Evolutionary conservation across 257 asterid species (phyloP).

Genomic region (Craterostigma plantagineum): DNA sequence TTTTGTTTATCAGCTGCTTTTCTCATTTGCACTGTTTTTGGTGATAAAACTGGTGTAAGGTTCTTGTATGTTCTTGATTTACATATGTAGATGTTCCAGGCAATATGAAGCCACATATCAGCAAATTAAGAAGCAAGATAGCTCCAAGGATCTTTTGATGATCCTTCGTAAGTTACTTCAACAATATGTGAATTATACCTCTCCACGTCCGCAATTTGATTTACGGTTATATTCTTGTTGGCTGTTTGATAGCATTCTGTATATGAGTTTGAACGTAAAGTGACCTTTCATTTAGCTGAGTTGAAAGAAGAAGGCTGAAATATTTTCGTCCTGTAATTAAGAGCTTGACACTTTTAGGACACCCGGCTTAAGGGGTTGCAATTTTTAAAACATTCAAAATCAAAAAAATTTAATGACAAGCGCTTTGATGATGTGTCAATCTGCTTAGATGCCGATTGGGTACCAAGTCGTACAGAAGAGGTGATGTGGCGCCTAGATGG

Average conservation of each 20-base stretch:
- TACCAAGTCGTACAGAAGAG: too few relatives aligned
- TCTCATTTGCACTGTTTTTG: background rate
- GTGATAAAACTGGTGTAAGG: background rate
- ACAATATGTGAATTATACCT: background rate
- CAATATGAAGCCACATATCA: slow-evolving; percentile 65
- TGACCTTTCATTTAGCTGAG: too few relatives aligned
- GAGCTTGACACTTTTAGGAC: too few relatives aligned
- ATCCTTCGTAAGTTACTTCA: slow-evolving; percentile 48
- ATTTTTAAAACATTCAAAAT: too few relatives aligned
- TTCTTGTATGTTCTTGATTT: slow-evolving; percentile 8
- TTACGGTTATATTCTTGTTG: background rate
- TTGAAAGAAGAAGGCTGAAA: too few relatives aligned
- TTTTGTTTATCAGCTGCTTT: slow-evolving; percentile 9
- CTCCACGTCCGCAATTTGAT: background rate
- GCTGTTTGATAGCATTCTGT: background rate
- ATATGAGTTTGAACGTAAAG: too few relatives aligned
- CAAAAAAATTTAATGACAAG: too few relatives aligned
- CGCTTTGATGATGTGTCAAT: too few relatives aligned
- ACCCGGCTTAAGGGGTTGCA: too few relatives aligned
- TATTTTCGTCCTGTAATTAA: too few relatives aligned
- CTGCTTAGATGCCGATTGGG: too few relatives aligned
- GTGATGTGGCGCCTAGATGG: too few relatives aligned
- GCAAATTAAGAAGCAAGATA: slow-evolving; percentile 40
- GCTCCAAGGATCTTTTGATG: slow-evolving; percentile 43
- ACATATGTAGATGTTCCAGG: slow-evolving; percentile 22